These are phyloP conservation scores for Debaryomyces sp. DNA, from an alignment of 1,139 yeast species.

Conservation along the genomic window DNA sequence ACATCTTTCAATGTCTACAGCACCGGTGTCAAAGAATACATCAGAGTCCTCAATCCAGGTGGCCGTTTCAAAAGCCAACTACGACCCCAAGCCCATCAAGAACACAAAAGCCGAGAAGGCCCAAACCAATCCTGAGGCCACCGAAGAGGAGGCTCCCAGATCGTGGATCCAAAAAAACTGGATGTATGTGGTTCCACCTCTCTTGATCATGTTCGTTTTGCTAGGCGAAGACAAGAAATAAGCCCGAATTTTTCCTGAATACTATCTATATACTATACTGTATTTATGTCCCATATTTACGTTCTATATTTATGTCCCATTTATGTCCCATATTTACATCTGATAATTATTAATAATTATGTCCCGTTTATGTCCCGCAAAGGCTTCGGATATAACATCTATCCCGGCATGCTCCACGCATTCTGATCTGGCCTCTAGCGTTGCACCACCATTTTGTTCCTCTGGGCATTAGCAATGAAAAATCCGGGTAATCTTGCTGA, in stretches of 20 bases:
- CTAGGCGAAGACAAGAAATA: slow-evolving; percentile 24
- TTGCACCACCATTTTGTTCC: not conserved
- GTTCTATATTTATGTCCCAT: not conserved
- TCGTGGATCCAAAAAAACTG: slow-evolving; percentile 58
- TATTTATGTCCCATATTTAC: not conserved
- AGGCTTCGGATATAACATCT: not conserved
- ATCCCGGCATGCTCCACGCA: not conserved
- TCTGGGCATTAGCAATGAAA: not conserved
- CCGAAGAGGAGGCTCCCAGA: slow-evolving; percentile 36
- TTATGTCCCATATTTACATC: too few species aligned
- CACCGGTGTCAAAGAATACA: not conserved
- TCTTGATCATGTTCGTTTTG: slow-evolving; percentile 35
- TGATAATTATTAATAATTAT: not conserved
- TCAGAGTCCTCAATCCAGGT: not conserved
- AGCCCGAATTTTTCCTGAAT: not conserved
- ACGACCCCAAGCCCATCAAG: slow-evolving; percentile 1
- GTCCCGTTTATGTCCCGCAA: not conserved
- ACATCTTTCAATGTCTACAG: slow-evolving; percentile 1
- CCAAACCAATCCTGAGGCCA: slow-evolving; percentile 14
- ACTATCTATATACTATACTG: not conserved
- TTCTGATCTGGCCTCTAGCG: not conserved
- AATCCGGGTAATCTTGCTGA: slow-evolving; percentile 12
- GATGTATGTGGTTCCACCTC: slow-evolving; percentile 52
- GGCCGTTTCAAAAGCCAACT: not conserved
- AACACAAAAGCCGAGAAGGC: slow-evolving; percentile 1